These are phyloP conservation scores for Aureobasidium sp. DNA, from an alignment of 2,329 filamentous ascomycete species.

Conservation along the genomic window DNA sequence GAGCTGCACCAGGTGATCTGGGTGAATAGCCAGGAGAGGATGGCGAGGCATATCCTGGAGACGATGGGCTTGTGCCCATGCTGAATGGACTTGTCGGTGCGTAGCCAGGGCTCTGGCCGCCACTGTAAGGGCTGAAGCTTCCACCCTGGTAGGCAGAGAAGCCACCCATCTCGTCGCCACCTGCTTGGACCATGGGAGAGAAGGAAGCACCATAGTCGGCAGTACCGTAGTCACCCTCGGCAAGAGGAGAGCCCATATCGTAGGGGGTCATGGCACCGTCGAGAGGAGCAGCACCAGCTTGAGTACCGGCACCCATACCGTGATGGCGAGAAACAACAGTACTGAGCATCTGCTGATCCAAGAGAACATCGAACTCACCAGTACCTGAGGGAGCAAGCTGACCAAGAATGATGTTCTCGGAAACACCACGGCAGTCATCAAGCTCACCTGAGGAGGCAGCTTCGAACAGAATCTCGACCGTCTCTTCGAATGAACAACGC, in stretches of 20 bases:
- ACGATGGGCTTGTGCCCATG: constrained; percentile 48
- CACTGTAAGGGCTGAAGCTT: constrained; percentile 61
- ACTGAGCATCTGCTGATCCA: constrained; percentile 93
- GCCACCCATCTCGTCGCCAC: constrained; percentile 50
- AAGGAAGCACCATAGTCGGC: constrained; percentile 55
- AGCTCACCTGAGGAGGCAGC: constrained; percentile 91
- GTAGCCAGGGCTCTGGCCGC: constrained; percentile 57
- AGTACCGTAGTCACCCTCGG: constrained; percentile 57
- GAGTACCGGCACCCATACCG: constrained; percentile 56
- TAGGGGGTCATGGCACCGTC: constrained; percentile 88
- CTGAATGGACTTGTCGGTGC: constrained; percentile 71
- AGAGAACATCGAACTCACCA: constrained; percentile 85
- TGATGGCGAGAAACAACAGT: constrained; percentile 72
- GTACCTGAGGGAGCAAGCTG: constrained; percentile 97
- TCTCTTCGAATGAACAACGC: constrained; percentile 99
- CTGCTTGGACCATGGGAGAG: constrained; percentile 70
- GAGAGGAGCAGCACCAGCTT: constrained; percentile 64
- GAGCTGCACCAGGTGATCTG: constrained; percentile 43
- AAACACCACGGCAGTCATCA: constrained; percentile 96
- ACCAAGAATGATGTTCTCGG: constrained; percentile 96
- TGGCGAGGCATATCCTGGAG: constrained; percentile 45
- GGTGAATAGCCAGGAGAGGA: constrained; percentile 29
- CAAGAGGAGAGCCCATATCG: constrained; percentile 61
- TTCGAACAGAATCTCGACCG: constrained; percentile 94
- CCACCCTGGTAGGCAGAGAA: constrained; percentile 60